Conservation (phyloP, 306 rosid species). For the Dalbergia oliveri region DNA sequence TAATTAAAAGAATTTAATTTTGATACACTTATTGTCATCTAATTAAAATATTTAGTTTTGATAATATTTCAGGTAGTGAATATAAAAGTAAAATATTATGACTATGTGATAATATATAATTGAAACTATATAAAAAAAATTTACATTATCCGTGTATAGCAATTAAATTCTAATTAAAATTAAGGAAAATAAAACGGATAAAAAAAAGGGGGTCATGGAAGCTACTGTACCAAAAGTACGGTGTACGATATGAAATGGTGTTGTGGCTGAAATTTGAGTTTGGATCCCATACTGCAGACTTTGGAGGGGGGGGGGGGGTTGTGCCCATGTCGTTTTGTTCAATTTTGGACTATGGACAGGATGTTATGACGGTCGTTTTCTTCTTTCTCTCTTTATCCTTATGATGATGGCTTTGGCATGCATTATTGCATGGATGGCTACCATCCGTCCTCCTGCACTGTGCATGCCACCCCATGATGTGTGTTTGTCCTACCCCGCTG, state of each 20-base stretch:
- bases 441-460: not conserved
- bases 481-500: constrained; percentile 36
- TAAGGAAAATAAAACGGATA: not conserved
- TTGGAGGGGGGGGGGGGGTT: constrained; percentile 1
- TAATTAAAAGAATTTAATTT: too few relatives aligned
- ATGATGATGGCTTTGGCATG: constrained; percentile 37
- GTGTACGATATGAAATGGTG: constrained; percentile 46
- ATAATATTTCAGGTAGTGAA: too few relatives aligned
- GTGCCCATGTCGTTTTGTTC: constrained; percentile 41
- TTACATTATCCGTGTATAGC: too few relatives aligned
- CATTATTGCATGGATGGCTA: constrained; percentile 41
- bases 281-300: constrained; percentile 5
- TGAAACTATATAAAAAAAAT: too few relatives aligned
- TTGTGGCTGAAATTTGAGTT: constrained; percentile 34
- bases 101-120: too few relatives aligned
- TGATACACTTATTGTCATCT: too few relatives aligned
- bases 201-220: not conserved
- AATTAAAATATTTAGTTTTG: too few relatives aligned
- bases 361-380: constrained; percentile 46
- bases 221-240: constrained; percentile 45
- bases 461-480: constrained; percentile 37
- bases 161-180: too few relatives aligned
- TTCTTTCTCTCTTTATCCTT: constrained; percentile 21
- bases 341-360: constrained; percentile 26
- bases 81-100: too few relatives aligned